Evolutionary conservation across 306 rosid species (phyloP), one percentile per base, ranked within the genome.

Genomic region (Rubus parviflorus): DNA sequence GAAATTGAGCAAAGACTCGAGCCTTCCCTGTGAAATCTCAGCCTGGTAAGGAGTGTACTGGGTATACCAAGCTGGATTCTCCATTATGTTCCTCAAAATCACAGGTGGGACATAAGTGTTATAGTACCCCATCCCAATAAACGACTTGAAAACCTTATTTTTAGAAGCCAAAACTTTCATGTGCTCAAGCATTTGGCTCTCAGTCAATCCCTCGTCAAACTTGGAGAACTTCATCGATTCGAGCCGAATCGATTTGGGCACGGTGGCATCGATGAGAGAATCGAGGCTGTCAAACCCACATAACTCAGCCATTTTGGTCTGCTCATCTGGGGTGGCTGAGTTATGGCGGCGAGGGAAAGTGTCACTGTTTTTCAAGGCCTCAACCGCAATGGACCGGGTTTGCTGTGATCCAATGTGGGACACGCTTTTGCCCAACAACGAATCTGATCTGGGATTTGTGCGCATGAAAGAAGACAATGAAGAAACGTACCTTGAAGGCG

Each of bases 21-120:
- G 97, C 58, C 99, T 79, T 3, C 99, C 99, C 54, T 96, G 99
- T 10, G 99, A 87, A 65, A 96, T 96, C 94, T 96, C 99, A 60
- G 99, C 99, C 58, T 96, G 99, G 83, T 96, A 96, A 17, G 99
- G 99, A 0, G 99, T 96, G 81, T 96, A 96, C 68, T 96, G 99
- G 2, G 99, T 96, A 74, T 96, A 96, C 99, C 99, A 96, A 66
- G 93, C 99, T 56, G 99, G 99, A 49, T 96, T 96, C 63, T 96
- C 99, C 98, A 96, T 84, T 2, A 96, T 89, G 79, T 96, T 96
- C 88, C 99, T 93, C 90, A 93, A 86, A 75, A 96, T 93, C 68
- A 86, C 99, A 30, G 96, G 97, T 3, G 99, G 99, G 61, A 96
- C 99, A 73, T 88, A 72, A 15, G 99, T 96, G 82, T 96, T 89